A percentile compares a stretch with the other conserved stretches of the same genome.
Conservation (phyloP, 306 rosid genomes). For the Fragaria iinumae region DNA sequence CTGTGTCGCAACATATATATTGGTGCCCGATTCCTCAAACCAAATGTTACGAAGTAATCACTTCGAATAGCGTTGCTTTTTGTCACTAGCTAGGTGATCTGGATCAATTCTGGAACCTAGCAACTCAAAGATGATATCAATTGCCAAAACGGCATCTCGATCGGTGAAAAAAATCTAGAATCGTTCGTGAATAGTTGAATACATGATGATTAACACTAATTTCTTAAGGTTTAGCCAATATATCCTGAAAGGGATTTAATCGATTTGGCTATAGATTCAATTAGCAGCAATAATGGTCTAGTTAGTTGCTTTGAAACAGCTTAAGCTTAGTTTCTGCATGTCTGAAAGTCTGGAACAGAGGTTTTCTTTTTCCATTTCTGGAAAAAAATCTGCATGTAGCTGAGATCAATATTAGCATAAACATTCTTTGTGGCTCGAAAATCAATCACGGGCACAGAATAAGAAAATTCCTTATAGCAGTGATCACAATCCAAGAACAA, state of each 20-base stretch:
- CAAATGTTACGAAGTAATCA: neutral
- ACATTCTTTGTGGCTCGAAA: constrained; percentile 3
- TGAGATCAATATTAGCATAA: neutral
- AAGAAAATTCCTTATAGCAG: neutral
- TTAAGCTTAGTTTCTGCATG: neutral
- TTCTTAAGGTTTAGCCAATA: neutral
- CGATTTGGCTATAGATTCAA: neutral
- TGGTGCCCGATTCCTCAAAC: neutral
- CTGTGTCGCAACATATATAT: neutral
- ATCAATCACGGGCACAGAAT: neutral
- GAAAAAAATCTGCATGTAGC: neutral
- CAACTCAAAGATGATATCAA: neutral
- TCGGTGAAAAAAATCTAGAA: neutral
- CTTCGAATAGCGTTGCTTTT: neutral
- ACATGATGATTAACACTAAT: neutral
- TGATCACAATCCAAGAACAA: neutral
- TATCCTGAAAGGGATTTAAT: neutral
- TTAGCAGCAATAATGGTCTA: neutral
- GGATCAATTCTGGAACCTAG: neutral
- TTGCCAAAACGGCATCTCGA: neutral
- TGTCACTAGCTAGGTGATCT: neutral
- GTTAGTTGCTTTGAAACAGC: neutral
- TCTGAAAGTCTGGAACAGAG: neutral
- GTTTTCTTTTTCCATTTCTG: neutral
- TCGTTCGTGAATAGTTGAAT: neutral